Evolutionary conservation across 1,284 basidiomycete genomes (phyloP).

Genomic region (Ceratobasidium papillatum): DNA sequence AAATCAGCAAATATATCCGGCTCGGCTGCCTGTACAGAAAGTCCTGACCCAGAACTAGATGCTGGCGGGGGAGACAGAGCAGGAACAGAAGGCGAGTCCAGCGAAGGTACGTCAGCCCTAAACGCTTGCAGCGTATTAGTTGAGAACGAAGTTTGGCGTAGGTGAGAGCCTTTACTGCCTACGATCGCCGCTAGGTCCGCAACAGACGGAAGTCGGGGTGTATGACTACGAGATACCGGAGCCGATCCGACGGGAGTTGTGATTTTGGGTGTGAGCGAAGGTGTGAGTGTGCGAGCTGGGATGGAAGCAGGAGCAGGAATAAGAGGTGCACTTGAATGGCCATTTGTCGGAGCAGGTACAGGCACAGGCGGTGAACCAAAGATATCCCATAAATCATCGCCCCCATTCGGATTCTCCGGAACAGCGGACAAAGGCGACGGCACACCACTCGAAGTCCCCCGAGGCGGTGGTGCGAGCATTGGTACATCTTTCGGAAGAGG

Average conservation of each 20-base stretch:
- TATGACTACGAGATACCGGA: constrained; percentile 29
- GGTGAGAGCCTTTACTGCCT: constrained; percentile 24
- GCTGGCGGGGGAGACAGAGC: constrained; percentile 19
- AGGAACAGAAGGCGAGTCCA: constrained; percentile 22
- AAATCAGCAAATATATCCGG: constrained; percentile 29
- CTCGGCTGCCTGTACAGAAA: background rate
- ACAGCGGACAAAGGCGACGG: constrained; percentile 31
- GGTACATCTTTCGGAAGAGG: constrained; percentile 32
- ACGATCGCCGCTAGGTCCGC: constrained; percentile 26
- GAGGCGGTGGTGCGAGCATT: constrained; percentile 19
- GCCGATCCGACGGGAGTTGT: constrained; percentile 35
- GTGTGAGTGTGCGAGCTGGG: background rate
- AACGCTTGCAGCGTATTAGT: constrained; percentile 18
- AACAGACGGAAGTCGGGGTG: constrained; percentile 28
- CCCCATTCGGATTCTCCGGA: constrained; percentile 20
- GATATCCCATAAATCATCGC: constrained; percentile 38
- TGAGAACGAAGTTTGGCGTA: constrained; percentile 37
- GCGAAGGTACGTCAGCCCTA: constrained; percentile 12
- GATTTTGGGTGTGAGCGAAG: constrained; percentile 29
- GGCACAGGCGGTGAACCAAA: constrained; percentile 20
- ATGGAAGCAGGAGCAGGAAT: background rate
- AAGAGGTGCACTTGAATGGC: constrained; percentile 1
- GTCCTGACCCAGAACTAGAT: background rate
- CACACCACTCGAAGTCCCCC: constrained; percentile 18
- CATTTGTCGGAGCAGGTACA: background rate